Base-by-base conservation (phyloP, 1,139 yeast species). In the Nakaseomyces uthaithaninus region DNA sequence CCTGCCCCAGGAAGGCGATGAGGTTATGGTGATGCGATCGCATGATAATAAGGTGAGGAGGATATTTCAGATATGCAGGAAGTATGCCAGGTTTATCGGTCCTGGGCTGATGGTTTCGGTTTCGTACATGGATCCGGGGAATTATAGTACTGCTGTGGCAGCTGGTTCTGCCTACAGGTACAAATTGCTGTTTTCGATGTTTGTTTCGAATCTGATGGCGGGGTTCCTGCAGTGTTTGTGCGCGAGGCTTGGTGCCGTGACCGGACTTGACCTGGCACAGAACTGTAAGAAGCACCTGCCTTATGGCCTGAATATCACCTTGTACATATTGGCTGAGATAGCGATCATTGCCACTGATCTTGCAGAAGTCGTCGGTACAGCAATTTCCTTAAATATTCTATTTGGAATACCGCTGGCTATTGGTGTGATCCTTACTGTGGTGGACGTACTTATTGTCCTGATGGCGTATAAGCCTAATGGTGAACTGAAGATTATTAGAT, bases 351-450 rank as follows among this genome's bases (percentile, higher is more conserved):
- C 89, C 11, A 82, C 93, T 0, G 93, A 82, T 57, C 66, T 82
- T 52, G 91, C 91, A 1, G 93, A 82, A 55, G 89, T 82, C 24
- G 83, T 82, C 24, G 93, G 93, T 1, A 78, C 87, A 1, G 91
- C 91, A 2, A 80, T 82, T 36, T 72, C 91, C 0, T 64, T 82
- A 40, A 80, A 80, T 51, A 80, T 82, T 41, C 57, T 82, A 38
- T 80, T 82, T 55, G 73, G 72, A 2, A 69, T 82, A 10, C 91
- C 91, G 0, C 62, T 82, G 38, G 67, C 79, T 3, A 56, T 71
- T 22, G 91, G 91, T 36, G 86, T 82, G 3, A 59, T 81, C 11
- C 62, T 81, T 30, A 81, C 93, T 0, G 74, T 81, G 5, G 59
- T 80, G n/a, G 93, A 82, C 54, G 91, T 82, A 3, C 60, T 82